Base-by-base conservation (phyloP, 2,329 filamentous ascomycete genomes). In the Madurella mycetomatis region DNA sequence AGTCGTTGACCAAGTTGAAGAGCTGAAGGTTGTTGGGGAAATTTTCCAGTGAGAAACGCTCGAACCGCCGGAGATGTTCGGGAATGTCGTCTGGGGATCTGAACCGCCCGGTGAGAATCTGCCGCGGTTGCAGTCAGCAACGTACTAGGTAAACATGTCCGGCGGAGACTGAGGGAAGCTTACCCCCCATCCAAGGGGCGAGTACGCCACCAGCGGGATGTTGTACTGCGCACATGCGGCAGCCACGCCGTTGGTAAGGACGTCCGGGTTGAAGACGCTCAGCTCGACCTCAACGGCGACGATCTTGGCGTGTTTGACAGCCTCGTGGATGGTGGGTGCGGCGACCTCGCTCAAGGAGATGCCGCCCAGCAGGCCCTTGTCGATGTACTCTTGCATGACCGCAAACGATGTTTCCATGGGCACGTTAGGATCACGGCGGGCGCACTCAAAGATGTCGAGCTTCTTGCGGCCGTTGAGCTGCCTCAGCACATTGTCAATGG, bases 21-120 rank as follows among this genome's bases (percentile, higher is more conserved):
- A 90, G 76, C 65, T 82, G 68, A 11, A 88, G 62, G 66, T 89
- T 90, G 65, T 80, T 76, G 39, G 77, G 71, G 61, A 89, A 85
- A 58, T 80, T 80, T 12, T 79, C 84, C 2, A 76, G 72, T 57
- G 80, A 76, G 70, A 88, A 88, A 31, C 84, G 77, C 4, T 85
- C 84, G 17, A 75, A 66, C 18, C 62, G 71, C 15, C 75, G 68
- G 25, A 73, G 60, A 31, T 73, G 72, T 45, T 79, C 68, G 1
- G 76, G 74, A 34, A 88, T 69, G 60, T 88, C 84, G 1, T 78
- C 70, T 7, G 58, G 54, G 17, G 69, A 73, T 64, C 75, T 78
- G 67, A 83, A 70, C 58, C 76, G 67, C 5, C 81, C 81, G 0
- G 79, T 80, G 31, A 55, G 53, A 39, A 55, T 43, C 53, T 55